Conservation (phyloP, 805 yeast genomes). For the Brettanomyces sp. region DNA sequence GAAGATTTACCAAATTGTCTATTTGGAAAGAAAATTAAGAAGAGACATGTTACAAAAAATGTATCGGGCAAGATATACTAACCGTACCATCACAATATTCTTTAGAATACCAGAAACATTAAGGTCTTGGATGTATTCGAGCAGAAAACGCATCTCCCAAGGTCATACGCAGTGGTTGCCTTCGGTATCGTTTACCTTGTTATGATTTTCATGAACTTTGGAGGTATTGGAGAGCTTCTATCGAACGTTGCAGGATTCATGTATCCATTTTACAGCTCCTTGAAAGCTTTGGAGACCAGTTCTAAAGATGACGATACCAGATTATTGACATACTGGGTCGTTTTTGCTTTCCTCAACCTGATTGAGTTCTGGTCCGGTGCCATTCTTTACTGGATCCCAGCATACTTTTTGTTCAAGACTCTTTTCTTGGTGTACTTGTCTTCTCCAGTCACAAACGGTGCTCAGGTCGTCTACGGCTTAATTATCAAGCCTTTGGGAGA, state of each 20-base stretch:
- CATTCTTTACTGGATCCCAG: constrained; percentile 90
- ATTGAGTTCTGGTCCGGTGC: constrained; percentile 94
- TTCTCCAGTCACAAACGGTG: constrained; percentile 84
- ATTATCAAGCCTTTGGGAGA: constrained; percentile 60
- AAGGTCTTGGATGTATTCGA: constrained; percentile 32
- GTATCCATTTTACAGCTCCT: constrained; percentile 82
- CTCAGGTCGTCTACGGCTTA: constrained; percentile 55
- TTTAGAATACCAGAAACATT: constrained; percentile 18
- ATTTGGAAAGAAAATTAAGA: not conserved
- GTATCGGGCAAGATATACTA: not conserved
- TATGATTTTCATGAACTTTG: constrained; percentile 78
- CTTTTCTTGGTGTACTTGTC: constrained; percentile 79
- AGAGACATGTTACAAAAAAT: not conserved
- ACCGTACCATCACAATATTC: not conserved
- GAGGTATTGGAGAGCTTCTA: constrained; percentile 90
- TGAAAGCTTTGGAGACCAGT: constrained; percentile 71
- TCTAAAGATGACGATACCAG: constrained; percentile 71
- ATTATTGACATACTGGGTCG: constrained; percentile 94
- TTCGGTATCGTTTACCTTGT: constrained; percentile 59
- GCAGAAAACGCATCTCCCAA: constrained; percentile 48
- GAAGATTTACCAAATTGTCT: no score
- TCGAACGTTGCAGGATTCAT: constrained; percentile 89
- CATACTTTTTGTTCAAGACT: constrained; percentile 92
- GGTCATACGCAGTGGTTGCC: constrained; percentile 75
- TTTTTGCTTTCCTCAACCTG: constrained; percentile 86